Evolutionary conservation across 257 asterid genomes (phyloP), one percentile per base, ranked within the genome.

Genomic region (Coffea canephora): DNA sequence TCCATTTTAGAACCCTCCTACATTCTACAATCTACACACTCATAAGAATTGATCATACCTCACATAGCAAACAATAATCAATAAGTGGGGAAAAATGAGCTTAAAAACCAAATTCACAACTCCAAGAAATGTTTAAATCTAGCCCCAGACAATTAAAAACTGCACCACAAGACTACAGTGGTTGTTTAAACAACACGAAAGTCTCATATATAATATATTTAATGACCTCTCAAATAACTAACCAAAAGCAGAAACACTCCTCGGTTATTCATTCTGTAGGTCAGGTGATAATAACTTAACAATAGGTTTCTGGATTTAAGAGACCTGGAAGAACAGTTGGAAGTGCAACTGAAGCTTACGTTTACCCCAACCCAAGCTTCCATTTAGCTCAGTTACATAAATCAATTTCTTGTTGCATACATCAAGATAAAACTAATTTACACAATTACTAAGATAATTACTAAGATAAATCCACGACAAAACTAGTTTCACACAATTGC

Each of bases 1-100:
- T 96, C 99, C 99, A 96, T 77, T 96, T 96, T 65, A 96, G 87
- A 61, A 96, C 99, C 88, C 98, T 89, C 87, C 99, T 86, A 84
- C 99, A 96, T 84, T 96, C 99, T 81, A 94, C 97, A 50, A 96
- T 94, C 99, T 96, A 96, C 86, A 89, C 54, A 77, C 66, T 41
- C 69, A 76, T 73, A 79, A 64, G 77, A 69, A 66, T 36, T 76
- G 36, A 81, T 62, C 69, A 68, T 36, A 48, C 49, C 48, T 67
- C 61, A 52, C 73, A 80, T 74, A 55, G 64, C 48, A 69, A 79
- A 14, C n/a, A 55, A 66, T 45, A 36, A 65, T 76, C 61, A n/a
- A 3, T 23, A 62, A 62, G 68, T 0, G 1, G 14, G 27, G 10
- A 61, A n/a, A 61, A 8, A 25, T 7, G 23, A 4, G 6, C 19